Base-by-base conservation (phyloP, 73 alveolate species). In the Tetrahymena borealis region DNA sequence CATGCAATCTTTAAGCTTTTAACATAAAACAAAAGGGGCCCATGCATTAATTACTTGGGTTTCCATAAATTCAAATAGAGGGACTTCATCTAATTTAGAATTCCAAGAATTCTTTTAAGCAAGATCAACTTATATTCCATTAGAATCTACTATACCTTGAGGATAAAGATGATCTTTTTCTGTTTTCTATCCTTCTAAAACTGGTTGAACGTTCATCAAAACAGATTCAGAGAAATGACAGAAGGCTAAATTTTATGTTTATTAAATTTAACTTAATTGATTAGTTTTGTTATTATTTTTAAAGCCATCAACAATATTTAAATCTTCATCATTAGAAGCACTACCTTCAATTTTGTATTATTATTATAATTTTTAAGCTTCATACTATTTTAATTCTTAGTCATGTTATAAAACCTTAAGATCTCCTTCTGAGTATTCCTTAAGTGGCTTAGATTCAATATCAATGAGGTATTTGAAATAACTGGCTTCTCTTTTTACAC, bases 11-110 rank as follows among this genome's bases (percentile, higher is more conserved):
- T 97, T 97, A 35, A 97, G 94, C 91, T 95, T 94, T 28, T 96
- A 94, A 91, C 99, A 97, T 39, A 98, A 94, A 41, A 97, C 96
- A 96, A 96, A 98, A 20, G 99, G 99, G 12, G 99, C 99, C 91
- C 98, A 95, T 0, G 99, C 95, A 94, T 98, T 98, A 16, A 98
- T 97, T 31, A 93, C 94, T 38, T 91, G 42, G 12, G 94, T 90
- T 90, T 94, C 96, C 35, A 94, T 91, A 77, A 94, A 79, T 40
- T 94, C 97, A 12, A 90, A 43, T 7, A 94, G 77, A 16, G 91
- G 91, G 10, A 94, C 94, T 93, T 94, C 38, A 36, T 31, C 91
- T 24, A 41, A 16, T 93, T 33, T 90, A 40, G 90, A 42, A 90
- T 38, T 39, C 93, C 93, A 90, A 13, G 93, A 90, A 90, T 90